Evolutionary conservation across 176 grass and related monocot genomes (phyloP).

Genomic region (Eragrostis curvula): DNA sequence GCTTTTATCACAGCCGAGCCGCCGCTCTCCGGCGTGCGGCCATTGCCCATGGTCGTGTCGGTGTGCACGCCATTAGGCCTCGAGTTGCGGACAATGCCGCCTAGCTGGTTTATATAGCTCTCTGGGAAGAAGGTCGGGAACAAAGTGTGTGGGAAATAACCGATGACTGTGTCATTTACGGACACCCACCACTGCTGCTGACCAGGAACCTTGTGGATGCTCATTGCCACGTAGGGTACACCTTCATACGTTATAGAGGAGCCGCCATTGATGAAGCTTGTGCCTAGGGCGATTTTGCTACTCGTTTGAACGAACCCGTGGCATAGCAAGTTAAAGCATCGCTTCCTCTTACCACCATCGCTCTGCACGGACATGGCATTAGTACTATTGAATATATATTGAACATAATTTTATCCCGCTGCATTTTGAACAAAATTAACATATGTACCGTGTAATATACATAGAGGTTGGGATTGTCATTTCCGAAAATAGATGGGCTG

Average conservation of each 20-base stretch:
- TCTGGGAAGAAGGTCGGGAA: neutral
- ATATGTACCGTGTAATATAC: neutral
- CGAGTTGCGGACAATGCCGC: neutral
- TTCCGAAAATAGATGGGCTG: neutral
- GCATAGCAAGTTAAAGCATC: neutral
- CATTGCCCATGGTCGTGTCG: neutral
- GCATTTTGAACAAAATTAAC: too few species aligned
- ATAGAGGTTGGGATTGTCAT: neutral
- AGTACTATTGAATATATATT: too few species aligned
- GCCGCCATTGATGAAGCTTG: neutral
- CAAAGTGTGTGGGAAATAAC: neutral
- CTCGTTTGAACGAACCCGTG: neutral
- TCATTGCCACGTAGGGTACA: neutral
- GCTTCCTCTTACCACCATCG: neutral
- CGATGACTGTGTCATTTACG: neutral
- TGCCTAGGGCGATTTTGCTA: neutral
- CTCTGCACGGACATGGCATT: neutral
- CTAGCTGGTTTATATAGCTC: neutral
- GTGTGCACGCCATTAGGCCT: neutral
- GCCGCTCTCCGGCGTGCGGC: neutral
- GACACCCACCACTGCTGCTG: neutral
- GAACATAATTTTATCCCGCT: too few species aligned
- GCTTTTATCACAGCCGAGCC: neutral
- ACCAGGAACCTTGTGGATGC: neutral
- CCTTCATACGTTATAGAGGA: neutral